Conservation (phyloP, 129 eudicot species). For the Escallonia rubra region DNA sequence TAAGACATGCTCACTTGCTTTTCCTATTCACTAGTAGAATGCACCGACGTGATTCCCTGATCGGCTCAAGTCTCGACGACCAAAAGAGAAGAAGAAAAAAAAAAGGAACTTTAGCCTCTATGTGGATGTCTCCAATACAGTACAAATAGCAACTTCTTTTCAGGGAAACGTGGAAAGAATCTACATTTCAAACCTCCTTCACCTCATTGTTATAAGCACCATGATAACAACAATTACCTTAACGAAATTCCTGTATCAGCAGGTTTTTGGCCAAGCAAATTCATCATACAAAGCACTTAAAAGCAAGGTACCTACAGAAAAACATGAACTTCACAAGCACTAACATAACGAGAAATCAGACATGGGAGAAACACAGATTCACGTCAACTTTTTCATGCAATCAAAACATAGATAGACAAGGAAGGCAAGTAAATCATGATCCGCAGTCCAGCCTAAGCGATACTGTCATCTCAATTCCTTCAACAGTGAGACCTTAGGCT, state of each 20-base stretch:
- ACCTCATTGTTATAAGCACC: too few species aligned
- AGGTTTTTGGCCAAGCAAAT: conserved; percentile 9
- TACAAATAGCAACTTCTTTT: too few species aligned
- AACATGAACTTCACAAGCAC: conserved; percentile 22
- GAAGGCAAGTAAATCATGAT: conserved; percentile 6
- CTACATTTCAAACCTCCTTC: too few species aligned
- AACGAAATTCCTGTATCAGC: neutral
- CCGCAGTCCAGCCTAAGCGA: conserved; percentile 6
- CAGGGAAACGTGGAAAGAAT: too few species aligned
- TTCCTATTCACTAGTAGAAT: too few species aligned
- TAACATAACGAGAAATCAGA: conserved; percentile 9
- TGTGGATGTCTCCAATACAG: too few species aligned
- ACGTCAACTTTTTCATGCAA: conserved; percentile 12
- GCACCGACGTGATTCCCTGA: too few species aligned
- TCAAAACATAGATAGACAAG: conserved; percentile 8
- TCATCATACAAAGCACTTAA: conserved; percentile 7
- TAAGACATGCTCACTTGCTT: too few species aligned
- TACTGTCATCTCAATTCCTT: neutral
- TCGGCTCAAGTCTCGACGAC: too few species aligned
- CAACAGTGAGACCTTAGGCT: neutral
- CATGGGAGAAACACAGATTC: conserved; percentile 16
- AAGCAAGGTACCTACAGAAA: neutral
- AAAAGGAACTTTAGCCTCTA: too few species aligned
- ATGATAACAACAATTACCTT: too few species aligned
- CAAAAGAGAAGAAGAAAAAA: too few species aligned